These are phyloP conservation scores for Phoma sp. DNA, from an alignment of 2,329 filamentous ascomycete species.

Conservation along the genomic window DNA sequence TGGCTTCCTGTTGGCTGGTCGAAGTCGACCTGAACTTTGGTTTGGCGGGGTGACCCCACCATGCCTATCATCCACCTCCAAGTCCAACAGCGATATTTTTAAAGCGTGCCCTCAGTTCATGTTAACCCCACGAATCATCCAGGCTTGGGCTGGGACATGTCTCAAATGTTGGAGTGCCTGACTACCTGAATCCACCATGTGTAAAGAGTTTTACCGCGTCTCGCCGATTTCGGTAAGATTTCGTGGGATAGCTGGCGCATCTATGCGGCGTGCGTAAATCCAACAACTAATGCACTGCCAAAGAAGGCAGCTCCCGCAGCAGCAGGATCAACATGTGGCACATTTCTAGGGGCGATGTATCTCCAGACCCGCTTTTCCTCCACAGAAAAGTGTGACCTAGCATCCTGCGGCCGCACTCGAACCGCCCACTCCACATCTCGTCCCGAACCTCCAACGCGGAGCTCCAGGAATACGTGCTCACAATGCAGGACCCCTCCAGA, in stretches of 20 bases:
- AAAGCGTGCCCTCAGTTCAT: neutral
- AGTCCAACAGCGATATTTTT: neutral
- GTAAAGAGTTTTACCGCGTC: neutral
- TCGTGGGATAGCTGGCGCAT: slow-evolving; percentile 6
- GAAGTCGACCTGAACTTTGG: neutral
- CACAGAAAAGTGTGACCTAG: slow-evolving; percentile 24
- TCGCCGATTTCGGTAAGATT: slow-evolving; percentile 14
- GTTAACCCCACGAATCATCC: slow-evolving; percentile 8
- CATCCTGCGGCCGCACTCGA: slow-evolving; percentile 14
- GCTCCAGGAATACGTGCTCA: slow-evolving; percentile 18
- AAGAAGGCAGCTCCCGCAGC: neutral
- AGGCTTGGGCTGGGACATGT: no score
- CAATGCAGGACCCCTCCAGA: slow-evolving; percentile 61
- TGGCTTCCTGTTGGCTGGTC: slow-evolving; percentile 2
- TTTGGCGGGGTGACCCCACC: slow-evolving; percentile 13
- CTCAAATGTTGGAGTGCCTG: neutral
- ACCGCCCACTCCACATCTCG: slow-evolving; percentile 11
- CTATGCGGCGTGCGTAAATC: neutral
- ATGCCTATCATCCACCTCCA: neutral
- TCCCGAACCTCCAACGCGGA: slow-evolving; percentile 11
- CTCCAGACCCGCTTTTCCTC: slow-evolving; percentile 27
- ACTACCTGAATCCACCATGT: slow-evolving; percentile 1
- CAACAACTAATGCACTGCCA: slow-evolving; percentile 9
- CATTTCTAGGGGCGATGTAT: slow-evolving; percentile 19
- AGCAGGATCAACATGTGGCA: neutral